Percentiles rank a stretch among this genome's conserved stretches.
These are phyloP conservation scores for Blastobotrys raffinosifermentans DNA, from an alignment of 1,139 yeast genomes.

Conservation along the genomic window DNA sequence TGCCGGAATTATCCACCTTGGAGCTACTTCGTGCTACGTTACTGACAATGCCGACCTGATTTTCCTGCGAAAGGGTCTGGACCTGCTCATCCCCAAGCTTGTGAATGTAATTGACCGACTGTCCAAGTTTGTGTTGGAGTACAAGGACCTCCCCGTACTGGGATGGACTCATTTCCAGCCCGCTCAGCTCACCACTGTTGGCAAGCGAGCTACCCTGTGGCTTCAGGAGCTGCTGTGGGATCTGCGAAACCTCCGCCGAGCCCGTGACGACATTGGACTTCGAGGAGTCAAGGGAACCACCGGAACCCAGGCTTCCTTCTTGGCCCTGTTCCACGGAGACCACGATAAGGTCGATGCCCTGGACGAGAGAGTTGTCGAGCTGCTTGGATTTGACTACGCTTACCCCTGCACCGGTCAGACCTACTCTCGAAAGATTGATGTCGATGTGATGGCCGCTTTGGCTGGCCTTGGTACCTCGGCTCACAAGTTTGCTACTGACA, in stretches of 20 bases:
- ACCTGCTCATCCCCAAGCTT: constrained; percentile 84
- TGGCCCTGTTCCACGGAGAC: constrained; percentile 91
- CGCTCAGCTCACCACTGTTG: constrained; percentile 97
- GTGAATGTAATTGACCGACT: constrained; percentile 93
- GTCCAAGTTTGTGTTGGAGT: constrained; percentile 77
- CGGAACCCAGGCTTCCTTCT: constrained; percentile 96
- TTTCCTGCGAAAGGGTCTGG: constrained; percentile 93
- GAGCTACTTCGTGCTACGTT: constrained; percentile 97
- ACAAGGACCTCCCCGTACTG: constrained; percentile 92
- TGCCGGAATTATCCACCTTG: constrained; percentile 95
- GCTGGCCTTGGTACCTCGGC: constrained; percentile 95
- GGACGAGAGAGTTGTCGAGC: constrained; percentile 87
- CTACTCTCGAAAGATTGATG: constrained; percentile 94
- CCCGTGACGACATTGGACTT: constrained; percentile 91
- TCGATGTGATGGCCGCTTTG: constrained; percentile 86
- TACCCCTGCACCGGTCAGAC: constrained; percentile 99
- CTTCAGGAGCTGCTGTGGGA: constrained; percentile 98
- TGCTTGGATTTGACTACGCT: constrained; percentile 88
- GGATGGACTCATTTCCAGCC: constrained; percentile 99
- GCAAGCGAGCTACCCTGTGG: constrained; percentile 98
- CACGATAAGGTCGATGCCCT: constrained; percentile 92
- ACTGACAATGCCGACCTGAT: constrained; percentile 98
- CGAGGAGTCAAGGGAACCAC: constrained; percentile 99
- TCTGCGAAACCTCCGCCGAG: constrained; percentile 89
- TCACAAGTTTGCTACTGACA: constrained; percentile 96